These are phyloP conservation scores for Barnettozyma botsteinii DNA, from an alignment of 805 yeast genomes.

Conservation along the genomic window DNA sequence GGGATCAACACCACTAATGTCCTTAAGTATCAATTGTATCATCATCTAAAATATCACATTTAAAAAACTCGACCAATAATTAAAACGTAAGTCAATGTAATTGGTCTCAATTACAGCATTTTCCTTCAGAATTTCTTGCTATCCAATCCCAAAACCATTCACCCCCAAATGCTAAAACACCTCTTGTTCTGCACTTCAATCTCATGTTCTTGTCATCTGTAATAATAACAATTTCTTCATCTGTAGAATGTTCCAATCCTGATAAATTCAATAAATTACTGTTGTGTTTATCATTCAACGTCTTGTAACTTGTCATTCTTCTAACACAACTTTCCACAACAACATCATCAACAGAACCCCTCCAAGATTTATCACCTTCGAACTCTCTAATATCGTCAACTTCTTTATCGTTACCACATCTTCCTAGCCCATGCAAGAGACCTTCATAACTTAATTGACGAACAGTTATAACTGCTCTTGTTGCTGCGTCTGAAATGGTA, in stretches of 20 bases:
- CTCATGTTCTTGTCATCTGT: conserved; percentile 75
- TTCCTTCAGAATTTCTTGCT: conserved; percentile 39
- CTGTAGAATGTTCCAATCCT: background rate
- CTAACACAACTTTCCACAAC: conserved; percentile 40
- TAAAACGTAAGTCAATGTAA: too few relatives aligned
- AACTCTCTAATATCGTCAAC: conserved; percentile 70
- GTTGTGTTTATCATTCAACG: conserved; percentile 2
- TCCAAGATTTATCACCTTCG: conserved; percentile 68
- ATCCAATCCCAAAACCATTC: conserved; percentile 54
- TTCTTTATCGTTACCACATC: conserved; percentile 55
- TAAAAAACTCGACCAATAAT: too few relatives aligned
- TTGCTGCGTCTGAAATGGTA: conserved; percentile 72
- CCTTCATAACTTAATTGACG: conserved; percentile 57
- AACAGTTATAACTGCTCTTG: conserved; percentile 69
- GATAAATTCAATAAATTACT: too few relatives aligned
- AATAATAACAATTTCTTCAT: conserved; percentile 41
- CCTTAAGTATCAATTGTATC: too few relatives aligned
- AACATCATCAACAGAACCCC: conserved; percentile 65
- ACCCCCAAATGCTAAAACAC: conserved; percentile 49
- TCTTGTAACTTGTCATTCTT: conserved; percentile 10
- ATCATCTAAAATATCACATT: too few relatives aligned
- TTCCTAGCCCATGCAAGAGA: conserved; percentile 35
- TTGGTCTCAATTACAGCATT: conserved; percentile 45
- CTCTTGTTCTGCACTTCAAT: conserved; percentile 54
- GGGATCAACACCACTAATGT: too few relatives aligned